Conservation (phyloP, 768 basidiomycete species). For the Rhizopogon salebrosus region DNA sequence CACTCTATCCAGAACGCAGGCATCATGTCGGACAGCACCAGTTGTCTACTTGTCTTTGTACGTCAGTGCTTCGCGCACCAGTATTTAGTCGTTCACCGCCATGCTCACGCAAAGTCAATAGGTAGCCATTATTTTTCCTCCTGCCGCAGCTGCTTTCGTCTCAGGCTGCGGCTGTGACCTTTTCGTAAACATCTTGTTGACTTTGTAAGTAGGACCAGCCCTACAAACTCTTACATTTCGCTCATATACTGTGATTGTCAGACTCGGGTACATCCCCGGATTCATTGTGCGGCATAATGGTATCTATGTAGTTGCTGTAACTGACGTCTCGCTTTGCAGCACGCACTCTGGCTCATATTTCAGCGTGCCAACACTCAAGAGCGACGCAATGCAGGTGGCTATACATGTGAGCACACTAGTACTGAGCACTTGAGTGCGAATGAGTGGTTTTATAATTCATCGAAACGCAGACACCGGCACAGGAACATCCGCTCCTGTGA, state of each 20-base stretch:
- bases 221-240: neutral
- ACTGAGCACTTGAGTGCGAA: neutral
- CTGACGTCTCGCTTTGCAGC: conserved; percentile 29
- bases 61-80: neutral
- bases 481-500: conserved; percentile 16
- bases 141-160: conserved; percentile 68
- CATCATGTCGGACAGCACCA: neutral
- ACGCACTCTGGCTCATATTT: conserved; percentile 85
- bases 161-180: conserved; percentile 81
- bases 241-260: conserved; percentile 16
- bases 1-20: neutral
- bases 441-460: neutral
- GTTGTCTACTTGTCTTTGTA: neutral
- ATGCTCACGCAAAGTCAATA: conserved; percentile 17
- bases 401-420: conserved; percentile 57
- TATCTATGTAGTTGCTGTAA: neutral
- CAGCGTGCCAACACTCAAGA: conserved; percentile 78
- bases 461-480: conserved; percentile 19
- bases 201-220: conserved; percentile 46
- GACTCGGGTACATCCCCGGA: conserved; percentile 72
- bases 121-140: conserved; percentile 76
- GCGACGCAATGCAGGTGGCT: conserved; percentile 62
- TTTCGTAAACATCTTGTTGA: conserved; percentile 74
- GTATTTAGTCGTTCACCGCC: neutral
- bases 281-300: conserved; percentile 32